phyloP scores from a whole-genome alignment of 306 rosid species.

The Gastrolobium villosum region DNA sequence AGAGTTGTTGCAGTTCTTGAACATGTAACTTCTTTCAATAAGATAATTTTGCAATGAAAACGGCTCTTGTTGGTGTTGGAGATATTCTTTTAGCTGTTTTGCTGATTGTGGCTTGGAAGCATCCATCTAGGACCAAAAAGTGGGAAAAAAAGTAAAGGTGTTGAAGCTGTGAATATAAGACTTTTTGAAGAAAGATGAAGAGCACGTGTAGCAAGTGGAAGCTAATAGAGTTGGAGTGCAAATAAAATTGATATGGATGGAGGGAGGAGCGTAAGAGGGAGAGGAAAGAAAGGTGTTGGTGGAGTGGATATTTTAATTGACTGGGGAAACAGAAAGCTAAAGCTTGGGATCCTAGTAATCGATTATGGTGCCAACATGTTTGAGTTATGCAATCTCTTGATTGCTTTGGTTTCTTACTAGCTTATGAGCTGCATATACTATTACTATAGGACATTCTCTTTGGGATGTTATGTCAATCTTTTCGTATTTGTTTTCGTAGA shows the following conservation, averaged over 20 bases:
- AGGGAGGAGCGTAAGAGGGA: conserved; percentile 40
- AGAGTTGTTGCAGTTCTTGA: conserved; percentile 40
- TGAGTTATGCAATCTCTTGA: conserved; percentile 22
- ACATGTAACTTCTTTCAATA: conserved; percentile 53
- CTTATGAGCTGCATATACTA: conserved; percentile 18
- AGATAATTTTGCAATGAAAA: conserved; percentile 49
- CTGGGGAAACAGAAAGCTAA: conserved; percentile 51
- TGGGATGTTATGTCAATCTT: conserved; percentile 3
- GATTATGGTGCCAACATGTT: conserved; percentile 48
- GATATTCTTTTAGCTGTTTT: conserved; percentile 53
- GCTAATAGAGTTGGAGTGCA: conserved; percentile 26
- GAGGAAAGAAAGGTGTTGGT: conserved; percentile 44
- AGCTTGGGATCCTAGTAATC: conserved; percentile 42
- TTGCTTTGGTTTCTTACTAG: conserved; percentile 32
- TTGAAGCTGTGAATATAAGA: conserved; percentile 17
- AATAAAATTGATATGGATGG: conserved; percentile 20
- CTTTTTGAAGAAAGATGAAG: conserved; percentile 15
- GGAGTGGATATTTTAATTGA: conserved; percentile 49
- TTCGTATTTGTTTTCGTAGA: not conserved
- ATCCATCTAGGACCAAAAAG: conserved; percentile 47
- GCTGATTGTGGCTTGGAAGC: conserved; percentile 44
- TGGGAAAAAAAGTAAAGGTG: conserved; percentile 4
- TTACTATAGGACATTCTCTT: conserved; percentile 37
- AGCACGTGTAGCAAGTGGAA: conserved; percentile 11
- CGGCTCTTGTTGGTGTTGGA: conserved; percentile 59